Percentiles rank a stretch among this genome's conserved stretches.
These are phyloP conservation scores for Spathaspora sp. DNA, from an alignment of 805 yeast genomes.

Conservation along the genomic window DNA sequence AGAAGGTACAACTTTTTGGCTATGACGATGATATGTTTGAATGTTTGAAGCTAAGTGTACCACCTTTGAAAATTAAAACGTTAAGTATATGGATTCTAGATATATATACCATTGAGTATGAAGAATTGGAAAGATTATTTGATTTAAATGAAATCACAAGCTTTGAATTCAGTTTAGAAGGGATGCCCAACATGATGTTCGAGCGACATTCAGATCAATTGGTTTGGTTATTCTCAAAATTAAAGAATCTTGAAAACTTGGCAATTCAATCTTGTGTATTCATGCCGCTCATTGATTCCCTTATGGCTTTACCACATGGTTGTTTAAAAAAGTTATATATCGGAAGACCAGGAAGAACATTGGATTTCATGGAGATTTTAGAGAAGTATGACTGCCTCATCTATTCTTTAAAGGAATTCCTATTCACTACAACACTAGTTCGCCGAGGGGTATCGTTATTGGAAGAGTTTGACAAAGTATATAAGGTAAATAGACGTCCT, in stretches of 20 bases:
- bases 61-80: not conserved
- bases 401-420: no score
- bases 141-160: not conserved
- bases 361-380: no score
- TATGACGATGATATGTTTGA: not conserved
- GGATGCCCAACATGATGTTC: no score
- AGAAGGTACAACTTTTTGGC: not conserved
- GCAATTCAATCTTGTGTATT: not conserved
- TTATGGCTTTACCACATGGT: not conserved
- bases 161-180: not conserved
- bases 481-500: no score
- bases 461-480: no score
- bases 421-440: no score
- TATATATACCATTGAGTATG: not conserved
- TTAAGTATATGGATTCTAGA: not conserved
- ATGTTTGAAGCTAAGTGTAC: not conserved
- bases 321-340: not conserved
- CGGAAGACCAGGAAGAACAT: no score
- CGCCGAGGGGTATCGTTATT: no score
- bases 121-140: not conserved
- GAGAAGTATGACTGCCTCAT: no score
- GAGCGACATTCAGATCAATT: not conserved
- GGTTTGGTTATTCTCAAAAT: not conserved
- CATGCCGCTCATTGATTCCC: not conserved
- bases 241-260: not conserved